Base-by-base conservation (phyloP, 768 basidiomycete genomes). In the Hirschioporus abietinus region DNA sequence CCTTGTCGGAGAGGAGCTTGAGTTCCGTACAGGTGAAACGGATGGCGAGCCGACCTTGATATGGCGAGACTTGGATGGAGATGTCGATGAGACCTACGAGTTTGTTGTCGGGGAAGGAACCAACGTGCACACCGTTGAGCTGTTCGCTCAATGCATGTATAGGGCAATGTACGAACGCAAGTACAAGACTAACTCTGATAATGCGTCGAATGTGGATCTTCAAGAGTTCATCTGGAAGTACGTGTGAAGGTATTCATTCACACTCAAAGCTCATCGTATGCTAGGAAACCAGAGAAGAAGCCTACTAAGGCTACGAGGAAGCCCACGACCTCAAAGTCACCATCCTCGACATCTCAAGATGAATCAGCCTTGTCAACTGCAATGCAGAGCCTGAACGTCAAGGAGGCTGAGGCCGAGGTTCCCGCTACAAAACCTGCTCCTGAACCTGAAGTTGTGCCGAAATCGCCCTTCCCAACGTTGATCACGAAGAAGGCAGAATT, bases 121-220 rank as follows among this genome's bases (percentile, higher is more conserved):
- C 60, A 88, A 87, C 63, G 82, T 76, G 64, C 90, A 92, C 0
- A 96, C 93, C 0, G 86, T 88, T 61, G 89, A 86, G 18, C 91
- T 95, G 75, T 97, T 99, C 74, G 95, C 98, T 78, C 89, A 89
- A 26, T 93, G 95, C 78, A 91, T 98, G 84, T 92, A 96, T 71
- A 88, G 93, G 30, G 96, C 96, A 67, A 95, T 99, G 88, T 99
- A 90, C 76, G 97, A 99, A 74, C 87, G 95, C 78, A 96, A 95
- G 80, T 90, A 91, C 80, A 88, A 83, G 71, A 80, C 71, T 63
- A 86, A 85, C 70, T 91, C 92, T 12, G 89, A 92, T 65, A 84
- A 81, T 67, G 84, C 89, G 20, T 76, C 75, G 34, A 90, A 93
- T 71, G 77, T 81, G 0, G 88, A 91, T 35, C 79, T 98, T 36